A percentile compares a stretch with the other conserved stretches of the same genome.
phyloP scores from a whole-genome alignment of 805 yeast genomes.

The Torulaspora quercuum region DNA sequence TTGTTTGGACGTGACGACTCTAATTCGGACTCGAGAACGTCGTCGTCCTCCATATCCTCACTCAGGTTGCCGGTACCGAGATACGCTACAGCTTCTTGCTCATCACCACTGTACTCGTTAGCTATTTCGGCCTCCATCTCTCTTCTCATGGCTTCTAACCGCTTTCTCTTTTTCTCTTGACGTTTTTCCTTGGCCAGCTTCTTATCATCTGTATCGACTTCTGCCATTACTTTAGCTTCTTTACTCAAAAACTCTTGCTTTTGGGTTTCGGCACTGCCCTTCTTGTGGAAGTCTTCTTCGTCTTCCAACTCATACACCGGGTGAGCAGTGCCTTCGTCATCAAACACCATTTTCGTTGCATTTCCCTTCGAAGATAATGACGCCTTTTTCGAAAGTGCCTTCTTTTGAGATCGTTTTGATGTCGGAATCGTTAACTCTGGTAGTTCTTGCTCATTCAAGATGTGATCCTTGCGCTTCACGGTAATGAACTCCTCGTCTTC shows the following conservation, averaged over 20 bases:
- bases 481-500: conserved; percentile 72
- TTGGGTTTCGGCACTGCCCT: conserved; percentile 65
- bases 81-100: conserved; percentile 30
- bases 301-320: conserved; percentile 87
- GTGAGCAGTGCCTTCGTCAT: conserved; percentile 92
- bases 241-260: conserved; percentile 61
- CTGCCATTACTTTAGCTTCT: conserved; percentile 67
- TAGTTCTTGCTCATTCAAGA: conserved; percentile 56
- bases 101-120: conserved; percentile 27
- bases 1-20: conserved; percentile 31
- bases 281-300: conserved; percentile 76
- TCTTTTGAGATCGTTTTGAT: conserved; percentile 81
- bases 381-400: conserved; percentile 81
- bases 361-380: conserved; percentile 58
- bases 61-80: conserved; percentile 36
- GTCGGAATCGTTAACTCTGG: conserved; percentile 62
- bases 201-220: conserved; percentile 76
- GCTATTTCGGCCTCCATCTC: conserved; percentile 39
- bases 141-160: conserved; percentile 72
- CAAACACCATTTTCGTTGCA: conserved; percentile 79
- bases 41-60: conserved; percentile 43
- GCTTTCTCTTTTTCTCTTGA: conserved; percentile 82
- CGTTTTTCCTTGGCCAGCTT: conserved; percentile 69
- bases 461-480: conserved; percentile 76
- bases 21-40: conserved; percentile 26